Conservation (phyloP, 257 asterid species). For the Ophiorrhiza pumila region DNA sequence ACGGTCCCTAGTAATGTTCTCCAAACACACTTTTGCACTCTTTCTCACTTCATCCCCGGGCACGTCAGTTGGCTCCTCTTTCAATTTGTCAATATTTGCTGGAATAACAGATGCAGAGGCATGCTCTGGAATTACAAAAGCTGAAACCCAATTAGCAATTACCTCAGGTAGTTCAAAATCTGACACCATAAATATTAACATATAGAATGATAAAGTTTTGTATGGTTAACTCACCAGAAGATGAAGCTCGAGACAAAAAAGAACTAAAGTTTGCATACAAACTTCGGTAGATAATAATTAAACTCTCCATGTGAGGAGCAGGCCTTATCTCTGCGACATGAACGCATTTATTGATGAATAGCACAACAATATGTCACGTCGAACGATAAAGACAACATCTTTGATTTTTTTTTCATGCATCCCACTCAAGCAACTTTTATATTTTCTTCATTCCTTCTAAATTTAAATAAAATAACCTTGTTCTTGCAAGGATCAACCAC, state of each 20-base stretch:
- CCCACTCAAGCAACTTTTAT: no score
- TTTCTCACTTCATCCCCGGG: slow-evolving; percentile 13
- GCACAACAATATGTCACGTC: not conserved
- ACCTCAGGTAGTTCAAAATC: not conserved
- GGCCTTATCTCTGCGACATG: slow-evolving; percentile 55
- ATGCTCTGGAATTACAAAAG: slow-evolving; percentile 8
- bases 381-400: not conserved
- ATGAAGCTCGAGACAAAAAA: slow-evolving; percentile 36
- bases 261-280: slow-evolving; percentile 57
- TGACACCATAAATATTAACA: not conserved
- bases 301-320: slow-evolving; percentile 63
- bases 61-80: slow-evolving; percentile 18
- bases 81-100: slow-evolving; percentile 8
- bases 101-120: slow-evolving; percentile 16
- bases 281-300: slow-evolving; percentile 49
- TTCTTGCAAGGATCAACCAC: not conserved
- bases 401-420: not conserved
- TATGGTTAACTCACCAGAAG: slow-evolving; percentile 42
- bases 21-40: not conserved
- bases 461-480: not conserved
- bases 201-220: not conserved
- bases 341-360: not conserved
- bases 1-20: slow-evolving; percentile 3
- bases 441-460: not conserved
- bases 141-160: not conserved